phyloP scores from a whole-genome alignment of 2,329 filamentous ascomycete genomes.

The Graphiopsis chlorocephala region DNA sequence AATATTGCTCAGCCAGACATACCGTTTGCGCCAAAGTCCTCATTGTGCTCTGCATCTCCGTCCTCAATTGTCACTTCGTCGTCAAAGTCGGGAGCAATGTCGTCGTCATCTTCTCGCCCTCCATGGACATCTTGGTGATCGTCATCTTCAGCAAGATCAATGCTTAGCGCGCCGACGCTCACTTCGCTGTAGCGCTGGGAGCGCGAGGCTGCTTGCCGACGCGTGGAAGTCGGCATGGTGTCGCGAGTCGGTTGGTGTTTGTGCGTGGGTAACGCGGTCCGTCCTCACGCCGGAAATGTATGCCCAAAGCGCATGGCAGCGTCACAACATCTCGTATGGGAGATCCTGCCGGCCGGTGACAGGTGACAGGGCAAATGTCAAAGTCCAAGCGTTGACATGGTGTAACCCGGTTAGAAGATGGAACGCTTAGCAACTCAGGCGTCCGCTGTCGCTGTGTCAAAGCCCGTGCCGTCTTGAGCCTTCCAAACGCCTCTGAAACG shows the following conservation, averaged over 20 bases:
- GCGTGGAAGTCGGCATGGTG: constrained; percentile 20
- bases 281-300: constrained; percentile 4
- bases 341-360: neutral
- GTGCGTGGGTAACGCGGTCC: neutral
- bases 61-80: constrained; percentile 54
- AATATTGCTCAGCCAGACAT: neutral
- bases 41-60: constrained; percentile 54
- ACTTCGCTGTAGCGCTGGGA: constrained; percentile 17
- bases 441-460: neutral
- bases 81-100: constrained; percentile 25
- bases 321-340: neutral
- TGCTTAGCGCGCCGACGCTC: constrained; percentile 16
- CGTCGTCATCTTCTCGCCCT: constrained; percentile 27
- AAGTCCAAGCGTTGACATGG: neutral
- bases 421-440: neutral
- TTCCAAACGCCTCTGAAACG: neutral
- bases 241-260: neutral
- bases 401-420: neutral
- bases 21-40: constrained; percentile 8
- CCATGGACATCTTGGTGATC: constrained; percentile 23
- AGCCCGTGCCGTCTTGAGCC: neutral
- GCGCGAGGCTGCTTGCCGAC: constrained; percentile 17
- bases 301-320: neutral
- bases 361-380: neutral
- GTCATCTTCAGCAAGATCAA: constrained; percentile 18